Evolutionary conservation across 2,329 filamentous ascomycete genomes (phyloP), one percentile per base, ranked within the genome.

Genomic region (Aureobasidium sp.): DNA sequence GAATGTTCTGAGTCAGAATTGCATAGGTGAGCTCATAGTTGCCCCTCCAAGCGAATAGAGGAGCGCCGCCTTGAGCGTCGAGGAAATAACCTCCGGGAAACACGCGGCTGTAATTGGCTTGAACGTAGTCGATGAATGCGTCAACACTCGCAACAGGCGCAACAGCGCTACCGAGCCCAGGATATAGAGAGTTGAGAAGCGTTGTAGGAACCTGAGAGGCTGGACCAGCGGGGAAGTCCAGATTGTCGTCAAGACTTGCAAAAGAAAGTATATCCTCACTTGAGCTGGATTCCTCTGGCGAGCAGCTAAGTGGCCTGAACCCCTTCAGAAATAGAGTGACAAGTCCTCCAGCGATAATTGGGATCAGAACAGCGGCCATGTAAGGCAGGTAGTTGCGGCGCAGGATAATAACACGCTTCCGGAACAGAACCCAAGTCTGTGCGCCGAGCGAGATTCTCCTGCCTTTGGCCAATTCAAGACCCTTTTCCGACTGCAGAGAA

Each of bases 1-100:
- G 78, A 84, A 97, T 81, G 89, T 97, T 94, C 79, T 97, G 80
- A 78, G 88, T 70, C 84, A 97, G 71, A 82, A 97, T 76, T 83
- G 91, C 67, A 44, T 76, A 77, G 22, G 85, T 81, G 27, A 93
- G 76, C 5, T 82, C 79, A 11, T 80, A 75, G 67, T 90, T 86
- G 14, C 82, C 88, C 63, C 83, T 78, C 76, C 89, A 96, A 1
- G 88, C 86, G 64, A 94, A 79, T 0, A 86, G 87, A 0, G 90
- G 85, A 1, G 79, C 73, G 1, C 80, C 66, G 1, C 80, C 66
- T 39, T 72, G 77, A 19, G 77, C 76, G 60, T 88, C 83, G 1
- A 95, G 76, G 79, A 89, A 96, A 70, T 94, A 82, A 0, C 88
- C 91, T n/a, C 88, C 90, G 0, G 89, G 90, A 0, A 84, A 88